These are phyloP conservation scores for Pythium catenulatum DNA, from an alignment of 352 stramenopile genomes.

Conservation along the genomic window DNA sequence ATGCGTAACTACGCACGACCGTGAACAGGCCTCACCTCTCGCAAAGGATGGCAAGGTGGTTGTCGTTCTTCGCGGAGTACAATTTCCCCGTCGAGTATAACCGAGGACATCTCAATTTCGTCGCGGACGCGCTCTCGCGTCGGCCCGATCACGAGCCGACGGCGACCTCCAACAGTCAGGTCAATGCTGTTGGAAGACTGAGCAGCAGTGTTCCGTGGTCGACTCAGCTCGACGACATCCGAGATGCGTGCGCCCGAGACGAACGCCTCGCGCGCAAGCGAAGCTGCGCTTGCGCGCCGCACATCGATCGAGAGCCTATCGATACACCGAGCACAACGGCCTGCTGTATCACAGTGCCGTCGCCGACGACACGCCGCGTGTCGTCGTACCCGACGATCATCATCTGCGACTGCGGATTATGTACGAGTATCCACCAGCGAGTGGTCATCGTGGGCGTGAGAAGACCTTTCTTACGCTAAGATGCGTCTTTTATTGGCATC, in stretches of 20 bases:
- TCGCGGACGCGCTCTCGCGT: conserved; percentile 52
- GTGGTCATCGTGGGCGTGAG: conserved; percentile 50
- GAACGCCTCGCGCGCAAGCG: neutral
- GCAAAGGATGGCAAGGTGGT: neutral
- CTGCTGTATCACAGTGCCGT: neutral
- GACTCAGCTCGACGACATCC: neutral
- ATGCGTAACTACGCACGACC: neutral
- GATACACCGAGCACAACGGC: neutral
- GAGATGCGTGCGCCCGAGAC: neutral
- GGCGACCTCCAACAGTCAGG: too few species aligned
- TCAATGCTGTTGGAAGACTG: neutral
- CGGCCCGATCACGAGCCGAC: conserved; percentile 24
- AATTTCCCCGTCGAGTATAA: conserved; percentile 61
- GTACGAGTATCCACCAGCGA: conserved; percentile 12
- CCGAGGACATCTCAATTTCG: conserved; percentile 34
- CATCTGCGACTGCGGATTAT: conserved; percentile 11
- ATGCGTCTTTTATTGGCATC: conserved; percentile 50
- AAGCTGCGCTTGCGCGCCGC: too few species aligned
- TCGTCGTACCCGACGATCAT: neutral
- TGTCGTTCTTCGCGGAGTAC: conserved; percentile 57
- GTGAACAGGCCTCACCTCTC: conserved; percentile 1
- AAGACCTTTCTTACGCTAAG: conserved; percentile 45
- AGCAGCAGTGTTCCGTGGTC: neutral
- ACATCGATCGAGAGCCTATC: neutral
- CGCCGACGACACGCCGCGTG: neutral